phyloP scores from a whole-genome alignment of 495 filamentous ascomycete species.

The Penicillium bovifimosum region DNA sequence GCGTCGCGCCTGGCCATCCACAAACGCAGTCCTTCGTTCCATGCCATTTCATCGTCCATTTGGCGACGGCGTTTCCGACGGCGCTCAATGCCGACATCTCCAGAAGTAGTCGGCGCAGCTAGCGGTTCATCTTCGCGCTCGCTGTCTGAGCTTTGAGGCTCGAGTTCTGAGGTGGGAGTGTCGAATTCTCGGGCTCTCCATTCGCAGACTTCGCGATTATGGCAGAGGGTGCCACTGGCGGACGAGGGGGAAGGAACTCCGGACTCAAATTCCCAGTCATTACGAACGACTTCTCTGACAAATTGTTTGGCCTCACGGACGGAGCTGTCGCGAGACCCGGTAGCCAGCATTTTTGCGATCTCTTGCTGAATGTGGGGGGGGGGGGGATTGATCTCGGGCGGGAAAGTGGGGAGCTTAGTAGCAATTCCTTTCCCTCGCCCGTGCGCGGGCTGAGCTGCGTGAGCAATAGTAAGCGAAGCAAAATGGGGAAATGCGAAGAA shows the following conservation, averaged over 20 bases:
- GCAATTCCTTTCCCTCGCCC: constrained; percentile 3
- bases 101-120: neutral
- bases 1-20: constrained; percentile 72
- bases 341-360: constrained; percentile 15
- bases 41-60: constrained; percentile 68
- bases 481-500: neutral
- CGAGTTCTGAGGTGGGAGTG: constrained; percentile 40
- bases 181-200: constrained; percentile 43
- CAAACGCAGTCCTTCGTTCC: constrained; percentile 75
- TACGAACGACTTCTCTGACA: constrained; percentile 38
- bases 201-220: constrained; percentile 30
- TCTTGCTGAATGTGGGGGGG: constrained; percentile 1
- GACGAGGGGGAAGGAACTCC: constrained; percentile 22
- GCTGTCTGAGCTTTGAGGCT: constrained; percentile 30
- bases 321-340: constrained; percentile 37
- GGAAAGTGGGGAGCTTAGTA: constrained; percentile 4
- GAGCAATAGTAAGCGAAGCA: neutral
- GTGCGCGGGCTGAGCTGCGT: neutral
- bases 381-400: neutral
- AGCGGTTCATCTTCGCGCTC: constrained; percentile 10
- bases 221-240: constrained; percentile 14
- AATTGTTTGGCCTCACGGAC: constrained; percentile 41
- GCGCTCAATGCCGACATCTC: constrained; percentile 36
- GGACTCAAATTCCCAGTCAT: constrained; percentile 39
- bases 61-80: constrained; percentile 54